Conservation (phyloP, 1,284 basidiomycete species). For the Stereum hirsutum region DNA sequence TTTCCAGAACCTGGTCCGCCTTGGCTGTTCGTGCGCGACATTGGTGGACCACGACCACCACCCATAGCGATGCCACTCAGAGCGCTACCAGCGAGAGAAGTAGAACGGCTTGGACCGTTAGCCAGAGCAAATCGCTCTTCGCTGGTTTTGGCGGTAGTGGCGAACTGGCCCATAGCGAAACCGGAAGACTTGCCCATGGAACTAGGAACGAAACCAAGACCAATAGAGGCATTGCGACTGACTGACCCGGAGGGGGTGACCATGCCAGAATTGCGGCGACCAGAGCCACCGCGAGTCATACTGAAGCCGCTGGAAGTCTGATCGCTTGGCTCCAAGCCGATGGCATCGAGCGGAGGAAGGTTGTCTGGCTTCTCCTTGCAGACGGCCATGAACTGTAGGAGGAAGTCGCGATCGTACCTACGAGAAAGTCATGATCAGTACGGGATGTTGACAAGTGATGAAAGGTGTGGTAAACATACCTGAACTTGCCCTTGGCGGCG, state of each 20-base stretch:
- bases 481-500: conserved; percentile 85
- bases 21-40: conserved; percentile 73
- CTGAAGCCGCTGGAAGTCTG: conserved; percentile 31
- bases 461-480: conserved; percentile 31
- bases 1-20: conserved; percentile 47
- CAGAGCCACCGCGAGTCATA: conserved; percentile 55
- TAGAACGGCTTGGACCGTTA: conserved; percentile 35
- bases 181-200: conserved; percentile 74
- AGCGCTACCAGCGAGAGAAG: conserved; percentile 22
- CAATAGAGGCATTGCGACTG: conserved; percentile 42
- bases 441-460: neutral
- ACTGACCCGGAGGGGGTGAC: conserved; percentile 26
- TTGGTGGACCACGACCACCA: conserved; percentile 33
- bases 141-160: conserved; percentile 44
- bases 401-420: conserved; percentile 96
- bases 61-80: conserved; percentile 34
- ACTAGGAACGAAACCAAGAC: conserved; percentile 41
- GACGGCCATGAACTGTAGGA: conserved; percentile 93
- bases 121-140: conserved; percentile 57
- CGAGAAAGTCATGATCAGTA: neutral
- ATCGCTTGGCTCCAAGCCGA: conserved; percentile 81
- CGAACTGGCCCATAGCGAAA: conserved; percentile 41
- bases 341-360: conserved; percentile 83
- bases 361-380: conserved; percentile 93
- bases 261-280: conserved; percentile 37